Conservation (phyloP, 1,284 basidiomycete species). For the Chondrostereum purpureum region DNA sequence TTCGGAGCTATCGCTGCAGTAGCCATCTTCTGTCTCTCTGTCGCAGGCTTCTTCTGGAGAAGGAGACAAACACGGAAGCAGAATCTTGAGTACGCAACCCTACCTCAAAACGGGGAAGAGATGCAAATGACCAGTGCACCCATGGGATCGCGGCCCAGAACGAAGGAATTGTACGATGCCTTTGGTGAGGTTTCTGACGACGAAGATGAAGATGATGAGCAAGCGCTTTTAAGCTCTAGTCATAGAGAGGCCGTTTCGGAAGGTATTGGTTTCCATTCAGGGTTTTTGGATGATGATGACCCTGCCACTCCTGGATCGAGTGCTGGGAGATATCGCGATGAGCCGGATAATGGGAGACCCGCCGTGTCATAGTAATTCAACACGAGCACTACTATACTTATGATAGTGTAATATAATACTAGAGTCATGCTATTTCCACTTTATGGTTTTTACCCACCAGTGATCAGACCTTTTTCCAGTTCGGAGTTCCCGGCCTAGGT, state of each 20-base stretch:
- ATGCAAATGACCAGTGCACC: constrained; percentile 57
- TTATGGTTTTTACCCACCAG: too few species aligned
- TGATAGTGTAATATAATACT: too few species aligned
- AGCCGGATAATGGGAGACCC: neutral
- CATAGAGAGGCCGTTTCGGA: constrained; percentile 16
- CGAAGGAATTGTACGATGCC: constrained; percentile 87
- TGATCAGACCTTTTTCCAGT: too few species aligned
- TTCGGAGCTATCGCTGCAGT: constrained; percentile 71
- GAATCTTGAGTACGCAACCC: constrained; percentile 58
- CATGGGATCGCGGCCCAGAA: constrained; percentile 27
- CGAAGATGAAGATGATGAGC: constrained; percentile 45
- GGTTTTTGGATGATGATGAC: constrained; percentile 63
- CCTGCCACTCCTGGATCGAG: constrained; percentile 29
- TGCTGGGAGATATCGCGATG: neutral
- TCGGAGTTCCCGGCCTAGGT: too few species aligned
- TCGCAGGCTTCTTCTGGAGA: constrained; percentile 63
- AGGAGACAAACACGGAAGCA: constrained; percentile 27
- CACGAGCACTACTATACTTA: too few species aligned
- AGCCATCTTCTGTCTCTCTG: constrained; percentile 61
- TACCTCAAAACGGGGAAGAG: constrained; percentile 66
- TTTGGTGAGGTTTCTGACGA: constrained; percentile 69
- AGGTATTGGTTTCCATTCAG: constrained; percentile 49
- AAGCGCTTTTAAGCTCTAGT: constrained; percentile 41
- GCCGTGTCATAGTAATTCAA: too few species aligned
- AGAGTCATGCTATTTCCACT: too few species aligned